Base-by-base conservation (phyloP, 805 yeast genomes). In the Saccharomyces kudriavzevii region DNA sequence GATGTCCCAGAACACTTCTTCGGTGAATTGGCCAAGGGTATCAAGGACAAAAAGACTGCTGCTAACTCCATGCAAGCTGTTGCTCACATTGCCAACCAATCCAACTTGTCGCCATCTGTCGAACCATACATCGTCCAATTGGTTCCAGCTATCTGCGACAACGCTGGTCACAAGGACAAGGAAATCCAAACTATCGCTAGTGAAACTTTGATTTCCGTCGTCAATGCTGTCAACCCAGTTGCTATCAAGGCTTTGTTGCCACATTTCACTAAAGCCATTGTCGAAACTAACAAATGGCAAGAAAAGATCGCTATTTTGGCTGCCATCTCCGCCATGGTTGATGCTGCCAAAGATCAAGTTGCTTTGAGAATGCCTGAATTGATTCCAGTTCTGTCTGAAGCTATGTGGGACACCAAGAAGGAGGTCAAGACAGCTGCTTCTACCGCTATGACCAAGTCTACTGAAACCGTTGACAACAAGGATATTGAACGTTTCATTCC, bases 331-430 rank as follows among this genome's bases (percentile, higher is more conserved):
- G 82, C 83, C 65, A 80, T 92, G 70, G 99, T 94, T 67, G 96
- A 89, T 73, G 81, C 89, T 65, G 97, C 99, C 67, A 92, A 91
- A 77, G 87, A 77, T 68, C 99, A 91, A 82, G 80, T 94, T 66
- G 96, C 99, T 67, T 83, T 94, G 70, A 90, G 99, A 84, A 94
- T 94, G 98, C 96, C 98, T 70, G 98, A 94, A 82, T 84, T 94
- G 75, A 92, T 94, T 70, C 99, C 99, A 76, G 94, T 86, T 64
- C 80, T 94, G 70, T 94, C 99, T 67, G 99, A 94, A 82, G 89
- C 97, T 70, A 94, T 94, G 98, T 94, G 99, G 99, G 99, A 94
- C 79, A 94, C 99, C 78, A 94, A 94, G 85, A 81, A 82, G 77
- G 98, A 94, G 72, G 99, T 94, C 73, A 94, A 94, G 86, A 82